Conservation (phyloP, 2,329 filamentous ascomycete genomes). For the Botrytis byssoidea region DNA sequence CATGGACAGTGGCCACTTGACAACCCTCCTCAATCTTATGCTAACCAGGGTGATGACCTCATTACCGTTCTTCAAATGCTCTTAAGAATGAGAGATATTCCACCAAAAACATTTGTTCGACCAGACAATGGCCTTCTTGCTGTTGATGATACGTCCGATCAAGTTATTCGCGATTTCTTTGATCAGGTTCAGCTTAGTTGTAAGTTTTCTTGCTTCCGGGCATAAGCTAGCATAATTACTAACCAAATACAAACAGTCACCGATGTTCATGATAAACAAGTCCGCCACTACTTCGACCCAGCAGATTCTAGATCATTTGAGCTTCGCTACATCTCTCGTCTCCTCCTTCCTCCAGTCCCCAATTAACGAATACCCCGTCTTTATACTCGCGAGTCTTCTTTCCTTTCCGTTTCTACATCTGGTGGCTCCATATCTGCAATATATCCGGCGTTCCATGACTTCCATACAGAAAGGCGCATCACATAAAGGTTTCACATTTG, state of each 20-base stretch:
- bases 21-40: slow-evolving; percentile 54
- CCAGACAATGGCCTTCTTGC: slow-evolving; percentile 46
- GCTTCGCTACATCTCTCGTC: slow-evolving; percentile 50
- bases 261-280: slow-evolving; percentile 38
- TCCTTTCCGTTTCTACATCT: slow-evolving; percentile 11
- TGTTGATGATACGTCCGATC: slow-evolving; percentile 37
- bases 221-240: slow-evolving; percentile 9
- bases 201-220: slow-evolving; percentile 43
- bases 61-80: slow-evolving; percentile 61
- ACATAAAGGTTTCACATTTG: slow-evolving; percentile 6
- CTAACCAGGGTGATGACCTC: slow-evolving; percentile 58
- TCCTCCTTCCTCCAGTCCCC: slow-evolving; percentile 41
- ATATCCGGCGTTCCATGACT: slow-evolving; percentile 13
- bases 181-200: slow-evolving; percentile 56
- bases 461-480: neutral
- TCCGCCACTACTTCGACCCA: slow-evolving; percentile 34
- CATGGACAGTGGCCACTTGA: slow-evolving; percentile 58
- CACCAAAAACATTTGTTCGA: slow-evolving; percentile 52
- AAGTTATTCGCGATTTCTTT: slow-evolving; percentile 52
- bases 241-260: slow-evolving; percentile 27
- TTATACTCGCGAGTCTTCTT: neutral
- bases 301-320: slow-evolving; percentile 50
- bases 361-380: neutral
- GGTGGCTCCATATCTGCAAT: slow-evolving; percentile 3
- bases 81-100: slow-evolving; percentile 57